These are phyloP conservation scores for Yamadazyma diospyri DNA, from an alignment of 1,139 yeast genomes.

Conservation along the genomic window DNA sequence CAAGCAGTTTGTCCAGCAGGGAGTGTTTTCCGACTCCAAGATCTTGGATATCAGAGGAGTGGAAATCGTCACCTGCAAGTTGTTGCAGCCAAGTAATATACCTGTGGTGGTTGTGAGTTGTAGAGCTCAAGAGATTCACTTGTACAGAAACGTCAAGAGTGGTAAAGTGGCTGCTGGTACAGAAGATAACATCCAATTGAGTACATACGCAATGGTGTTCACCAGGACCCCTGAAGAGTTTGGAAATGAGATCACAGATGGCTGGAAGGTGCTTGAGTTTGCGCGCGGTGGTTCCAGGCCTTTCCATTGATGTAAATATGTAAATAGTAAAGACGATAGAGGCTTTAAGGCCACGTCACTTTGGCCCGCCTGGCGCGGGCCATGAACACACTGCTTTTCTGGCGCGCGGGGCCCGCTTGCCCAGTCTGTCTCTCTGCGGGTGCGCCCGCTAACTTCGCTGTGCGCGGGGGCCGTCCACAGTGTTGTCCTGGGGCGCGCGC, in stretches of 20 bases:
- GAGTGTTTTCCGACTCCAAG: slow-evolving; percentile 85
- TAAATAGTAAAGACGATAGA: slow-evolving; percentile 4
- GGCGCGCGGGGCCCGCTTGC: too few species aligned
- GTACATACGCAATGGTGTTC: slow-evolving; percentile 94
- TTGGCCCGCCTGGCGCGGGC: not conserved
- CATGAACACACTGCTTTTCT: not conserved
- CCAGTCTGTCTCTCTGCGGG: too few species aligned
- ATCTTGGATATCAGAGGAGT: slow-evolving; percentile 95
- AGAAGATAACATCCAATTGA: slow-evolving; percentile 87
- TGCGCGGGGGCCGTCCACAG: too few species aligned
- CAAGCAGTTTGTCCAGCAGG: slow-evolving; percentile 90
- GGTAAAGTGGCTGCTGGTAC: slow-evolving; percentile 97
- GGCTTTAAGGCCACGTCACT: too few species aligned
- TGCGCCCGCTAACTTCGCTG: too few species aligned
- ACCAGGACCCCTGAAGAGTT: slow-evolving; percentile 92
- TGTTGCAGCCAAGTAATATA: slow-evolving; percentile 84
- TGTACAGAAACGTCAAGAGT: slow-evolving; percentile 84
- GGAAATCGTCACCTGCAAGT: slow-evolving; percentile 84
- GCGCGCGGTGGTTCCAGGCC: slow-evolving; percentile 93
- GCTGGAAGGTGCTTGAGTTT: slow-evolving; percentile 95
- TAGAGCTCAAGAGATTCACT: slow-evolving; percentile 93
- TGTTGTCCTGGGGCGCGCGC: too few species aligned
- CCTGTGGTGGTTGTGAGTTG: slow-evolving; percentile 95
- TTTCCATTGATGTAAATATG: slow-evolving; percentile 49
- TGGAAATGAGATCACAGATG: slow-evolving; percentile 87